Base-by-base conservation (phyloP, 331 rosid genomes). In the Rosa hybrid region DNA sequence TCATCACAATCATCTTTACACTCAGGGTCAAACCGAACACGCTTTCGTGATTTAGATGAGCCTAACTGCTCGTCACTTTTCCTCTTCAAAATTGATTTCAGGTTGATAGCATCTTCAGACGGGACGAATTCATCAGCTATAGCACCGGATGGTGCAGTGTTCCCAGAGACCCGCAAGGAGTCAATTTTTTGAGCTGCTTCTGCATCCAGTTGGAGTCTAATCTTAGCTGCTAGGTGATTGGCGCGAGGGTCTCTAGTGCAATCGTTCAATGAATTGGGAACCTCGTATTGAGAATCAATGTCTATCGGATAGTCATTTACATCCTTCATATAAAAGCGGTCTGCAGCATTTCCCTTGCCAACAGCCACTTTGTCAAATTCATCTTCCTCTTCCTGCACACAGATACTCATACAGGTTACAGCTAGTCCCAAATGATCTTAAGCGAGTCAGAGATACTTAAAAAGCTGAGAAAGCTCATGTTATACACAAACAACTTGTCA, bases 321-420 rank as follows among this genome's bases (percentile, higher is more conserved):
- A 70, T 86, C 94, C 79, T 57, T 95, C 99, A 90, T 80, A 74
- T 89, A 95, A 72, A 91, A 12, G 5, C 98, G 86, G 84, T 90
- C 93, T 81, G 83, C 96, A 1, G 46, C 44, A 25, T 85, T 84
- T 74, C 87, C 97, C 73, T 82, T 82, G 12, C 97, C 96, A 74
- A 91, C 78, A 73, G 99, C 99, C 84, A 90, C 92, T 72, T 91
- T 93, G 82, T 96, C 99, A 85, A 84, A 93, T 51, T 83, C 87
- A 60, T 96, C 99, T 76, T 93, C 94, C 90, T 96, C 99, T 68
- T 91, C 98, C 98, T 96, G 86, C 89, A 87, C 49, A 45, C 25
- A 62, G 10, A 62, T 13, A 68, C 25, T 49, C 53, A 70, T 59
- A 71, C 38, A 34, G 38, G 38, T 34, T 34, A 34, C 38, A 34